Evolutionary conservation across 345 rosid genomes (phyloP), one percentile per base, ranked within the genome.

Genomic region (Aquilaria sinensis): DNA sequence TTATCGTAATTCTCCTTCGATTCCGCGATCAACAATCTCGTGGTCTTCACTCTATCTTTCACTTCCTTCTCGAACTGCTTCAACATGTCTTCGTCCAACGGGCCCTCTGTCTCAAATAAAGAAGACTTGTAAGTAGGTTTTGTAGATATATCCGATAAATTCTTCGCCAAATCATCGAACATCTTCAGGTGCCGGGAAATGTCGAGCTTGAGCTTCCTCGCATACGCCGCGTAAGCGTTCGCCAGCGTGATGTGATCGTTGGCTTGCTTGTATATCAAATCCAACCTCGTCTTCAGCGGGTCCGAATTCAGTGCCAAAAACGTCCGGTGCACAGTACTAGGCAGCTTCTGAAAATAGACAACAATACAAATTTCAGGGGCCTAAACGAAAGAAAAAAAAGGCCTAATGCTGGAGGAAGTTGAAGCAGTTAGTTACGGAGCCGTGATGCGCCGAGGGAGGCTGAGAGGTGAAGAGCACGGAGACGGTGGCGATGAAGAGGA

Each of bases 171-270:
- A 71, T 92, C 96, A 66, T 86, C 89, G 31, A 92, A 92, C 60
- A 80, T 74, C 53, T 75, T 81, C 33, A 92, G 69, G 68, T 92
- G 98, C 72, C 79, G 85, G 0, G 94, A 85, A 43, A 81, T 86
- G 56, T 92, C 98, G 45, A 92, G 82, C 87, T 92, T 92, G 2
- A 92, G 84, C 84, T 85, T 89, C 70, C 98, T 79, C n/a, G 98
- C 98, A 76, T 86, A 92, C 41, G 96, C 82, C 0, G 98, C 96
- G 55, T 92, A 92, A 0, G 98, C 92, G 66, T 83, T 88, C 51
- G 86, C 90, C 4, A 92, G 76, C 31, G 90, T 71, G 13, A 88
- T 73, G 68, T 92, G 96, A 65, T 92, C 96, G 57, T 74, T 88
- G 9, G 96, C 96, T 78, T 92, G 98, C 76, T 83, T 92, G 61